Conservation (phyloP, 768 basidiomycete genomes). For the Leccinum fibrillosum region DNA sequence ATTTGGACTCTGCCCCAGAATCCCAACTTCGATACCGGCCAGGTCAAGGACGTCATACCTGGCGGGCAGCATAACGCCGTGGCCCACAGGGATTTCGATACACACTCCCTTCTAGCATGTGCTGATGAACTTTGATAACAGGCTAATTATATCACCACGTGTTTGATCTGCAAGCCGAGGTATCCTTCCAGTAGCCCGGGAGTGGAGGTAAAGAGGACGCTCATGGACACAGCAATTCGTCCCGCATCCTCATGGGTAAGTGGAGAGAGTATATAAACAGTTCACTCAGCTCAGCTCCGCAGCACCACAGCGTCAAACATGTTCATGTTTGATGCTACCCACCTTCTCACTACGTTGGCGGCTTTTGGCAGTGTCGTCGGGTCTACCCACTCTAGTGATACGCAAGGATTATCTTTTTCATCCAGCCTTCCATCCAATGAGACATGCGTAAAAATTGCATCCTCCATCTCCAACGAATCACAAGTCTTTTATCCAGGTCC, state of each 20-base stretch:
- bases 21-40: no score
- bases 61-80: no score
- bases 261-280: background rate
- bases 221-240: background rate
- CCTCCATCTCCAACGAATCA: constrained; percentile 8
- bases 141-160: background rate
- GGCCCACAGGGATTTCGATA: no score
- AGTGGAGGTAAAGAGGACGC: no score
- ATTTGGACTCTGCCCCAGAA: no score
- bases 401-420: background rate
- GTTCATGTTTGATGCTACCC: constrained; percentile 4
- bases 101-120: no score
- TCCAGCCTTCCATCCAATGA: background rate
- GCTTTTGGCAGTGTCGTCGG: background rate
- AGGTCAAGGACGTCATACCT: no score
- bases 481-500: background rate
- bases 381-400: background rate
- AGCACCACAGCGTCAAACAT: background rate
- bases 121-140: background rate
- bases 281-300: background rate
- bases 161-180: background rate
- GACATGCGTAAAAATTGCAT: background rate
- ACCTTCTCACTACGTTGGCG: background rate
- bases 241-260: background rate
- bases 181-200: no score